phyloP scores from a whole-genome alignment of 2,329 filamentous ascomycete species.

The Epicoccum nigrum region DNA sequence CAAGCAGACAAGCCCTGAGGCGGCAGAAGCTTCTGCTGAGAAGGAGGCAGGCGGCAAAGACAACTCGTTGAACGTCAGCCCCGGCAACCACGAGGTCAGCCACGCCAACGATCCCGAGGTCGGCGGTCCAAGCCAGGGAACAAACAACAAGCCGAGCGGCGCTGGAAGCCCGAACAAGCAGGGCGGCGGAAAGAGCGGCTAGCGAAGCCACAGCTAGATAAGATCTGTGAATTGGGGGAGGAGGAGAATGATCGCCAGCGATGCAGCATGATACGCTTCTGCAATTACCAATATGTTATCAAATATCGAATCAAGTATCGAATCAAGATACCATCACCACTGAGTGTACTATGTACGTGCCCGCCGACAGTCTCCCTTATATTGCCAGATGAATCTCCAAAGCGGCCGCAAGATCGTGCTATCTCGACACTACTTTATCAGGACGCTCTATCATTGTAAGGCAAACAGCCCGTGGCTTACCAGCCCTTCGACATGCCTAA shows the following conservation, averaged over 20 bases:
- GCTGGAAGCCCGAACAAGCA: slow-evolving; percentile 47
- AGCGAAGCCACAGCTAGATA: slow-evolving; percentile 4
- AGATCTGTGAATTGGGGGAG: neutral
- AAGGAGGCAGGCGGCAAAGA: slow-evolving; percentile 40
- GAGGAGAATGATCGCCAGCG: too few species aligned
- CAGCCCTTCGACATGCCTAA: too few species aligned
- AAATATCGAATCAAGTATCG: too few species aligned
- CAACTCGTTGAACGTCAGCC: slow-evolving; percentile 62
- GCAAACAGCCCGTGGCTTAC: too few species aligned
- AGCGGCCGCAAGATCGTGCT: too few species aligned
- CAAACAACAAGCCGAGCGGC: slow-evolving; percentile 41
- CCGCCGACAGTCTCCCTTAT: too few species aligned
- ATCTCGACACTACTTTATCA: too few species aligned
- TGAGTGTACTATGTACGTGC: too few species aligned
- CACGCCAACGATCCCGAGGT: slow-evolving; percentile 51
- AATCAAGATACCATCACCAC: too few species aligned
- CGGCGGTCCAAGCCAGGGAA: slow-evolving; percentile 48
- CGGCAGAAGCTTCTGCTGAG: slow-evolving; percentile 54
- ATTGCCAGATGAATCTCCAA: too few species aligned
- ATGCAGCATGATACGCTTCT: neutral
- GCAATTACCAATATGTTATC: neutral
- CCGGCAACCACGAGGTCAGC: slow-evolving; percentile 65
- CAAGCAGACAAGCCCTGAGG: slow-evolving; percentile 69
- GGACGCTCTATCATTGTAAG: too few species aligned
- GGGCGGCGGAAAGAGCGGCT: slow-evolving; percentile 40